These are phyloP conservation scores for Arctostaphylos glauca DNA, from an alignment of 148 eudicot genomes.

Conservation along the genomic window DNA sequence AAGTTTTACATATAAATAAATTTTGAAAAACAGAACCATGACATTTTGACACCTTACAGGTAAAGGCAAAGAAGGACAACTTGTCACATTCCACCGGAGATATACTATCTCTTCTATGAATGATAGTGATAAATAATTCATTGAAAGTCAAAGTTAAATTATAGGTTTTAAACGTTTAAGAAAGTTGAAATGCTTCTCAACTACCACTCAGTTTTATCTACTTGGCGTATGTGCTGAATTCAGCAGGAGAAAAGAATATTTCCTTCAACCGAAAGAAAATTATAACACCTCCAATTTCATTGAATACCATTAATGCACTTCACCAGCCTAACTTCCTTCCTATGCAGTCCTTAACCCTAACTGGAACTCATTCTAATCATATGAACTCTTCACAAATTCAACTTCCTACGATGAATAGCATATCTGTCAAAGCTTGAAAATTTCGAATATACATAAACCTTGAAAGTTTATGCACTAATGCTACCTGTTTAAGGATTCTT, in stretches of 20 bases:
- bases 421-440: conserved; percentile 5
- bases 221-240: not conserved
- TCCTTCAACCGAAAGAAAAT: not conserved
- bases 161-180: not conserved
- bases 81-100: not conserved
- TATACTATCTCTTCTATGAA: not conserved
- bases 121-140: not conserved
- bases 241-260: not conserved
- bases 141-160: not conserved
- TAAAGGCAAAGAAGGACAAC: not conserved
- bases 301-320: not conserved
- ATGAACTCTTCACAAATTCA: not conserved
- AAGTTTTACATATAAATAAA: not conserved
- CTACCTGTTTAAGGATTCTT: conserved; percentile 85
- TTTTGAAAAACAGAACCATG: not conserved
- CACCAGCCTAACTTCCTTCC: not conserved
- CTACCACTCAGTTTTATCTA: not conserved
- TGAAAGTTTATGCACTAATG: conserved; percentile 10
- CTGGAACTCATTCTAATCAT: not conserved
- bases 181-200: not conserved
- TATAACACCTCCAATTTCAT: not conserved
- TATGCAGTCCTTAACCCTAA: not conserved
- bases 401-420: not conserved
- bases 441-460: not conserved
- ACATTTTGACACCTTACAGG: not conserved